Evolutionary conservation across 495 filamentous ascomycete genomes (phyloP), one percentile per base, ranked within the genome.

Genomic region (Coniosporium apollinis): DNA sequence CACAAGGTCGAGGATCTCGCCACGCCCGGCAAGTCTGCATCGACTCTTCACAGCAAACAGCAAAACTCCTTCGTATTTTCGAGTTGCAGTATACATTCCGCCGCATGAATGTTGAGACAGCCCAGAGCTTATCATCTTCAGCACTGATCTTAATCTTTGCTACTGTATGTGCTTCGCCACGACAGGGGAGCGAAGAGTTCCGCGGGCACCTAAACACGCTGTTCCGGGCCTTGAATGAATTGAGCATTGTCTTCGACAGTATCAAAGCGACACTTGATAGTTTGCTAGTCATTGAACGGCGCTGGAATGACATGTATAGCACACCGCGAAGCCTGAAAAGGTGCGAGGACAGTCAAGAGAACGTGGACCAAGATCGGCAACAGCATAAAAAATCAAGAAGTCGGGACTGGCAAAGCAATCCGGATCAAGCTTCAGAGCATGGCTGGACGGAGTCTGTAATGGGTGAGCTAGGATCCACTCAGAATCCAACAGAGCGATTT

Each of bases 91-190:
- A 24, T 15, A 19, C 11, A 11, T 35, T 9, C 14, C 33, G 33
- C 8, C 33, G 33, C 5, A 19, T 35, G 33, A 21, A 35, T 21
- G 33, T 35, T 5, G 14, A 20, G 9, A 35, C 33, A 35, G 8
- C 14, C 7, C 33, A 35, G 9, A 35, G 10, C 8, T 11, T 35
- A 5, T 19, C 19, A 10, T 35, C 33, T 9, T 11, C 33, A 9
- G 33, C 33, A 7, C 19, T 35, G 15, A 35, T 35, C n/a, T 11
- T 22, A 5, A 35, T 35, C 19, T 35, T 35, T 22, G 33, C 14
- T 10, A 9, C 14, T 19, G 14, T 35, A 11, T 35, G 13, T 10
- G 19, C 8, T 7, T 13, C 7, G 13, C 7, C 8, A 13, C 8
- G 13, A 26, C 7, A 26, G 7, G 24, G 8, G 7, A 26, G 7